Conservation (phyloP, 1,139 yeast genomes). For the Schwanniomyces etchellsii region DNA sequence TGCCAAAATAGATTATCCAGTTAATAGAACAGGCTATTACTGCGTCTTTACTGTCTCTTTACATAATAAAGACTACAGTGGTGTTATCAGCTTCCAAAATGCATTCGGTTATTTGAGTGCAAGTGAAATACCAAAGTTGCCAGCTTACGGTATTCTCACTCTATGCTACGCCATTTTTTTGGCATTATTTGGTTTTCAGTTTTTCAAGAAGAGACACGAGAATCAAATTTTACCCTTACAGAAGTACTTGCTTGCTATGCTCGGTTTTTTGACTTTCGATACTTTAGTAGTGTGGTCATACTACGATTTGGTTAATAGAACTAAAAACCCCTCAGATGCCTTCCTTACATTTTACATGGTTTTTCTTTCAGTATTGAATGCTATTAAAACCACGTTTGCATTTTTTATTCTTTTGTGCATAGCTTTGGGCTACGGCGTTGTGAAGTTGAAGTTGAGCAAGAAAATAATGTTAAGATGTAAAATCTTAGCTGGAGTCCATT, state of each 20-base stretch:
- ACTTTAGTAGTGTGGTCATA: constrained; percentile 88
- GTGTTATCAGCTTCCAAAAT: constrained; percentile 75
- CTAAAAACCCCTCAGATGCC: constrained; percentile 50
- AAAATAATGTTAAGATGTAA: constrained; percentile 76
- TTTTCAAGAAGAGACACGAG: constrained; percentile 68
- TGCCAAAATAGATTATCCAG: constrained; percentile 56
- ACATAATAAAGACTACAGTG: constrained; percentile 44
- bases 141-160: constrained; percentile 83
- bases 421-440: constrained; percentile 92
- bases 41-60: constrained; percentile 71
- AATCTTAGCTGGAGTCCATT: constrained; percentile 68
- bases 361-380: constrained; percentile 71
- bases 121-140: constrained; percentile 83
- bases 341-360: constrained; percentile 67
- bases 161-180: constrained; percentile 77
- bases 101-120: constrained; percentile 89
- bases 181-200: constrained; percentile 79
- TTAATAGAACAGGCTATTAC: constrained; percentile 80
- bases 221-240: constrained; percentile 88
- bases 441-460: constrained; percentile 73
- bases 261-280: constrained; percentile 77
- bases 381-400: constrained; percentile 80
- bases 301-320: constrained; percentile 73
- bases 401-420: constrained; percentile 83
- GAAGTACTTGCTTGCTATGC: constrained; percentile 81